phyloP scores from a whole-genome alignment of 208 protist genomes.

The Herpetomonas samuelpessoai region DNA sequence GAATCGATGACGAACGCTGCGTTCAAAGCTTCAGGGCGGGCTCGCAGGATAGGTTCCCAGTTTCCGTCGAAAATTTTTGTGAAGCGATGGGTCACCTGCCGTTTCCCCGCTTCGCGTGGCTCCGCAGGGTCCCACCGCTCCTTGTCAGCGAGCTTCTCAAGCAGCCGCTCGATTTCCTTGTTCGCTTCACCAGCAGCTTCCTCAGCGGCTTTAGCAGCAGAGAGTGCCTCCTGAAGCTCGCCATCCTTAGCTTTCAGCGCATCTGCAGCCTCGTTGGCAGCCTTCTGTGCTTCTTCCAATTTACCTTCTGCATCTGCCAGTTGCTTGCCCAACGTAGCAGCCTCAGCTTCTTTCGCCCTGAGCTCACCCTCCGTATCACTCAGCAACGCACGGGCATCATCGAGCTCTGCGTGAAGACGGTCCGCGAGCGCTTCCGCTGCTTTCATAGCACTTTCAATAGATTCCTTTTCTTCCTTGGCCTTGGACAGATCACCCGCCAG shows the following conservation, averaged over 20 bases:
- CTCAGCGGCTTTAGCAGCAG: neutral
- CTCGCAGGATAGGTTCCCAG: neutral
- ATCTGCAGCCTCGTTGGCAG: neutral
- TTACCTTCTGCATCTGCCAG: neutral
- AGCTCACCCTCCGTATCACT: too few relatives aligned
- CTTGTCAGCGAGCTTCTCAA: neutral
- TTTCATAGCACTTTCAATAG: too few relatives aligned
- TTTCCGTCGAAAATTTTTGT: conserved; percentile 10
- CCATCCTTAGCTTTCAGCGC: neutral
- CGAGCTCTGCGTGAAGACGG: conserved; percentile 13
- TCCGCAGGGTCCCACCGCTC: too few relatives aligned
- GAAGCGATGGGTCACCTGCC: conserved; percentile 4
- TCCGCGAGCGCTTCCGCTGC: too few relatives aligned
- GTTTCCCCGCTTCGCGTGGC: neutral
- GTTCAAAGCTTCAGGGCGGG: conserved; percentile 1
- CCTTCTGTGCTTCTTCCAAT: neutral
- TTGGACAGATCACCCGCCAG: conserved; percentile 13
- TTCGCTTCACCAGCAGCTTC: neutral
- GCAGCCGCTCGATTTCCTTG: too few relatives aligned
- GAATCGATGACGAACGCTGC: conserved; percentile 8
- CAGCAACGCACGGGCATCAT: too few relatives aligned
- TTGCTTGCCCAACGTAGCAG: neutral
- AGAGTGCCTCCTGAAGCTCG: neutral
- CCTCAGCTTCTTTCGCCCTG: too few relatives aligned
- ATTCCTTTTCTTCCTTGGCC: conserved; percentile 17